phyloP scores from a whole-genome alignment of 2,329 filamentous ascomycete genomes.

The Pyrenochaeta sp. region DNA sequence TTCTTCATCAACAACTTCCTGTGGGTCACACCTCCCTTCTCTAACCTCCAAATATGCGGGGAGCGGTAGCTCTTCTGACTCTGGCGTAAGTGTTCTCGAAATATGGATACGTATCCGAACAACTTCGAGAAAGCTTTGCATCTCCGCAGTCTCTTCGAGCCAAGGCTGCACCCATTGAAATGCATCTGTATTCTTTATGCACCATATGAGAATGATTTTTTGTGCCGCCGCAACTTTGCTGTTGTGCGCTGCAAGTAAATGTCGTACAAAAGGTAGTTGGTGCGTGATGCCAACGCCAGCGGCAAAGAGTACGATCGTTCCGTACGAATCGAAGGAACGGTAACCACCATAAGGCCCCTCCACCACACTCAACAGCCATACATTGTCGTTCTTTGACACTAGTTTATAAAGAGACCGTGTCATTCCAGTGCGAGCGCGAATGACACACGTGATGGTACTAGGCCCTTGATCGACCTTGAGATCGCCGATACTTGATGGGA shows the following conservation, averaged over 20 bases:
- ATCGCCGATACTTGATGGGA: constrained; percentile 46
- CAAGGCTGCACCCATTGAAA: constrained; percentile 90
- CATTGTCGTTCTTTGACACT: constrained; percentile 61
- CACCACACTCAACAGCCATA: constrained; percentile 74
- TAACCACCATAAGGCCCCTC: constrained; percentile 83
- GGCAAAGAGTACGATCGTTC: constrained; percentile 85
- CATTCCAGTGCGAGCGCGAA: constrained; percentile 85
- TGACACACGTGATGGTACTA: constrained; percentile 68
- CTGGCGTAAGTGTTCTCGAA: constrained; percentile 79
- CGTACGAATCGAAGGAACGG: constrained; percentile 86
- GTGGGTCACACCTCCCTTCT: constrained; percentile 80
- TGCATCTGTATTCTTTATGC: constrained; percentile 82
- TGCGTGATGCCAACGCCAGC: constrained; percentile 94
- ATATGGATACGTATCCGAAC: constrained; percentile 86
- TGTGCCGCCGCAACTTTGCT: constrained; percentile 78
- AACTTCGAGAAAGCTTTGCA: constrained; percentile 80
- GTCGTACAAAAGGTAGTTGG: constrained; percentile 83
- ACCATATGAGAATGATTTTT: constrained; percentile 83
- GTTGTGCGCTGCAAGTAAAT: constrained; percentile 62
- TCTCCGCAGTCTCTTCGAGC: constrained; percentile 80
- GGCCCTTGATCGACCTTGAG: constrained; percentile 55
- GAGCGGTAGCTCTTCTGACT: constrained; percentile 67
- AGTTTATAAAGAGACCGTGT: constrained; percentile 78
- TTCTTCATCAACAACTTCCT: constrained; percentile 77
- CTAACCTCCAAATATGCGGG: constrained; percentile 76